A percentile compares a stretch with the other conserved stretches of the same genome.
phyloP scores from a whole-genome alignment of 2,329 filamentous ascomycete genomes.

The Hirsutella minnesotensis region DNA sequence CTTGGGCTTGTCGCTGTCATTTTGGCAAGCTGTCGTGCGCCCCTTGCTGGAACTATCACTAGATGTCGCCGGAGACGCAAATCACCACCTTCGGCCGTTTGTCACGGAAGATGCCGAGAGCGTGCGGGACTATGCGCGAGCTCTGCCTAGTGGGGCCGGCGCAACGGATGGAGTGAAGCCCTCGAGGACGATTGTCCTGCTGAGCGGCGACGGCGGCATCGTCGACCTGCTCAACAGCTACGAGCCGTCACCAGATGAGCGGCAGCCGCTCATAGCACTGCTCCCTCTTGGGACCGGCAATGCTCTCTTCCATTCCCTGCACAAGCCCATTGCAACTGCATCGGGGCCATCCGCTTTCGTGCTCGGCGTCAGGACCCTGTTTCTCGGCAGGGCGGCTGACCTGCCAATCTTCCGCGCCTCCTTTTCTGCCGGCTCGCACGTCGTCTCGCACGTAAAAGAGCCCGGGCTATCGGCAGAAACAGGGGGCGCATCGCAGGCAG shows the following conservation, averaged over 20 bases:
- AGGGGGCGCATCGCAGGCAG: constrained; percentile 3
- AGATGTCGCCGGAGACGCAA: constrained; percentile 5
- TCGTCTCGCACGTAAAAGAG: constrained; percentile 25
- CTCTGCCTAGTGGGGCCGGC: constrained; percentile 19
- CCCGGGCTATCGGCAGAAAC: neutral
- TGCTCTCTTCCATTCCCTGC: constrained; percentile 49
- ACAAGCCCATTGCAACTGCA: constrained; percentile 41
- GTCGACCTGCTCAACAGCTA: constrained; percentile 66
- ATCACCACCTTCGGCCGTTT: constrained; percentile 26
- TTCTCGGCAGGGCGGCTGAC: constrained; percentile 39
- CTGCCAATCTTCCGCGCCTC: constrained; percentile 51
- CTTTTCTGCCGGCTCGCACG: constrained; percentile 46
- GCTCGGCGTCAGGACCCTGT: constrained; percentile 43
- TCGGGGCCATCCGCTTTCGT: constrained; percentile 28
- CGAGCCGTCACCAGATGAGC: constrained; percentile 6
- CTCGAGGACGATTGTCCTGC: constrained; percentile 53
- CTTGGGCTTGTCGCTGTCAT: constrained; percentile 39
- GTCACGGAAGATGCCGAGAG: constrained; percentile 52
- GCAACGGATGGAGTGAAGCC: constrained; percentile 7
- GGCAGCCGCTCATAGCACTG: constrained; percentile 34
- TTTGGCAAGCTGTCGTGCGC: constrained; percentile 43
- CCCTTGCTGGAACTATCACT: constrained; percentile 39
- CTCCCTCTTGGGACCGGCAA: constrained; percentile 56
- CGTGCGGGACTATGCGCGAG: constrained; percentile 49
- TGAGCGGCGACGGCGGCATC: constrained; percentile 81